Percentiles rank a stretch among this genome's conserved stretches.
phyloP scores from a whole-genome alignment of 2,329 filamentous ascomycete genomes.

The Pestalotiopsis fici region DNA sequence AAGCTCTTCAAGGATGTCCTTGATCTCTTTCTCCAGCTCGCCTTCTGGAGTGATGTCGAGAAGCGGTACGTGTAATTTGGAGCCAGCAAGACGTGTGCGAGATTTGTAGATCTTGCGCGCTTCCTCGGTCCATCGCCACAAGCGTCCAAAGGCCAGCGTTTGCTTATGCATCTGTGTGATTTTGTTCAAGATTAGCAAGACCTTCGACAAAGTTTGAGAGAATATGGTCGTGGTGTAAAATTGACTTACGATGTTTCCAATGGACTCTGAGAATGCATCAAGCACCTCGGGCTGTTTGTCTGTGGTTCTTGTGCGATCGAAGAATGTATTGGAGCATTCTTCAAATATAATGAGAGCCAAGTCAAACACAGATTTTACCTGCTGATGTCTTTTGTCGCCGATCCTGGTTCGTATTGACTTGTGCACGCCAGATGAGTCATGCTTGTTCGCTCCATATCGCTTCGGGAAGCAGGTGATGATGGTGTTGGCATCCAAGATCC shows the following conservation, averaged over 20 bases:
- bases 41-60: constrained; percentile 45
- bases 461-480: constrained; percentile 42
- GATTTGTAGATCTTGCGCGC: constrained; percentile 21
- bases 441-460: constrained; percentile 42
- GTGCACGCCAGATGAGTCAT: constrained; percentile 39
- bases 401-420: constrained; percentile 37
- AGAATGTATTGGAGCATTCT: constrained; percentile 40
- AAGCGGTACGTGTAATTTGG: constrained; percentile 27
- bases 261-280: constrained; percentile 42
- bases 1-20: constrained; percentile 49
- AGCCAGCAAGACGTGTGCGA: constrained; percentile 17
- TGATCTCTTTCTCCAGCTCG: constrained; percentile 41
- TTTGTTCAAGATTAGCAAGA: neutral
- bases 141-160: constrained; percentile 35
- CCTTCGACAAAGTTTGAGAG: neutral
- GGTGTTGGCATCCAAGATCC: constrained; percentile 38
- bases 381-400: constrained; percentile 17
- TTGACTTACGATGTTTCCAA: constrained; percentile 38
- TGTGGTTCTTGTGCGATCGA: constrained; percentile 34
- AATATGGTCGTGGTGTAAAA: neutral
- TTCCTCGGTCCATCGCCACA: constrained; percentile 35
- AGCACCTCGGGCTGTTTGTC: constrained; percentile 37
- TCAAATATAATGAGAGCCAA: constrained; percentile 42
- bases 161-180: constrained; percentile 35
- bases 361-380: constrained; percentile 40